Conservation (phyloP, 2,329 filamentous ascomycete genomes). For the Xylaria sp. region DNA sequence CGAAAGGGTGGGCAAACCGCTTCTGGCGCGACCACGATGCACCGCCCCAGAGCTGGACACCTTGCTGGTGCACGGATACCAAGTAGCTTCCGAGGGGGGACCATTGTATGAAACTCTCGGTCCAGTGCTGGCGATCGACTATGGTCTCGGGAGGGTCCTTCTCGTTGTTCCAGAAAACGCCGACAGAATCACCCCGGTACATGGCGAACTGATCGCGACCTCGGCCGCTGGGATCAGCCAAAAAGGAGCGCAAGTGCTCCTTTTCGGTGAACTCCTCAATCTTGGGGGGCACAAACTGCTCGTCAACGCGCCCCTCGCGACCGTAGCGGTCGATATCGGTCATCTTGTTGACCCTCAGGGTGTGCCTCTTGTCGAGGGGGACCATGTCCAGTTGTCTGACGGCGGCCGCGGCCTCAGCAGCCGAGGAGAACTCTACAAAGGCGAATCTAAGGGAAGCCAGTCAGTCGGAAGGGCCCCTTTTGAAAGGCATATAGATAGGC, state of each 20-base stretch:
- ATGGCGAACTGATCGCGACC: conserved; percentile 96
- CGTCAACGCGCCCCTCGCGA: conserved; percentile 90
- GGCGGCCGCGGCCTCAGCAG: conserved; percentile 88
- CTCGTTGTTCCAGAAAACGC: conserved; percentile 98
- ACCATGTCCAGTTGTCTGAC: conserved; percentile 88
- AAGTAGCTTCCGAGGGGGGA: conserved; percentile 94
- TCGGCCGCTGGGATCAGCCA: conserved; percentile 81
- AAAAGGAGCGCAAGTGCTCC: conserved; percentile 94
- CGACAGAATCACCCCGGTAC: conserved; percentile 90
- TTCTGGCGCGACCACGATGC: conserved; percentile 88
- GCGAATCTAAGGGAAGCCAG: conserved; percentile 74
- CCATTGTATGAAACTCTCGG: conserved; percentile 98
- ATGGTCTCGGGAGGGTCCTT: conserved; percentile 88
- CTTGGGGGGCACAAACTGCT: conserved; percentile 84
- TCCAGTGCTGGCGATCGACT: conserved; percentile 95
- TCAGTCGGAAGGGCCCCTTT: neutral
- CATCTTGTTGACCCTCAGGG: conserved; percentile 94
- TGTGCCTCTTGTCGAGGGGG: conserved; percentile 96
- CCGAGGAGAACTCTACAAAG: conserved; percentile 94
- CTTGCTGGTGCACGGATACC: conserved; percentile 93
- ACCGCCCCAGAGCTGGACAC: conserved; percentile 97
- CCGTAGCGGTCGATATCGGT: conserved; percentile 98
- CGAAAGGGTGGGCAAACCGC: conserved; percentile 93
- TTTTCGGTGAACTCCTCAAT: conserved; percentile 89
- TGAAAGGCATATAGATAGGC: no score